Evolutionary conservation across 805 yeast genomes (phyloP).

Genomic region (Cyberlindnera maritima): DNA sequence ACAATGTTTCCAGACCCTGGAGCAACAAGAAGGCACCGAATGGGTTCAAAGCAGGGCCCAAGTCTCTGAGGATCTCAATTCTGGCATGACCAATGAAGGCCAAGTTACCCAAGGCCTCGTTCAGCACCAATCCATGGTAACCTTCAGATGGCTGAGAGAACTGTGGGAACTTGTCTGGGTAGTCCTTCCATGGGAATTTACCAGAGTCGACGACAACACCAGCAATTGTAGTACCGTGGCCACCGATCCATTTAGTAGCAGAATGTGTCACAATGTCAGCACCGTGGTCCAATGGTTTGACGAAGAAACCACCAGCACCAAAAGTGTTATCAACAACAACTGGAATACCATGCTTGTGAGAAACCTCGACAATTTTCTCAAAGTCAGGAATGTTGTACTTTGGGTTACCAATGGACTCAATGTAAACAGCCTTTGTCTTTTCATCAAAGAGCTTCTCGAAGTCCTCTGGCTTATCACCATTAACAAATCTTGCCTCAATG

Average conservation of each 20-base stretch:
- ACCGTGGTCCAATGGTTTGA: slow-evolving; percentile 83
- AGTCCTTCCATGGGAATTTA: slow-evolving; percentile 85
- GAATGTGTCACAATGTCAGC: slow-evolving; percentile 92
- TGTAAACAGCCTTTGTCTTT: slow-evolving; percentile 83
- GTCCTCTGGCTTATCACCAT: slow-evolving; percentile 72
- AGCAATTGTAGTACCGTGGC: slow-evolving; percentile 93
- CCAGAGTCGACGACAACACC: slow-evolving; percentile 90
- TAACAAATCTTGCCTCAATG: slow-evolving; percentile 78
- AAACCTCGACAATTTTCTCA: slow-evolving; percentile 67
- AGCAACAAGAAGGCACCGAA: slow-evolving; percentile 81
- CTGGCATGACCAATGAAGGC: slow-evolving; percentile 82
- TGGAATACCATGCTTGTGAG: slow-evolving; percentile 85
- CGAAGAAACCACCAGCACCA: slow-evolving; percentile 92
- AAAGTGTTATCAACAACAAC: slow-evolving; percentile 94
- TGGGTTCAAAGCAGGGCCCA: slow-evolving; percentile 88
- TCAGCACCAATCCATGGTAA: slow-evolving; percentile 83
- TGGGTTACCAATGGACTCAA: slow-evolving; percentile 93
- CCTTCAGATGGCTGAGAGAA: slow-evolving; percentile 89
- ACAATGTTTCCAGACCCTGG: slow-evolving; percentile 93
- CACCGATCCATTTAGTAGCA: slow-evolving; percentile 97
- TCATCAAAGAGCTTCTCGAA: slow-evolving; percentile 74
- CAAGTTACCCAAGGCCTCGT: slow-evolving; percentile 75
- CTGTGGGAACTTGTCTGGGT: slow-evolving; percentile 88
- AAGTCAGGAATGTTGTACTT: slow-evolving; percentile 91
- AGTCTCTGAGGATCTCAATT: slow-evolving; percentile 83